Evolutionary conservation across 2,329 filamentous ascomycete genomes (phyloP).

Genomic region (Hypoxylon sp.): DNA sequence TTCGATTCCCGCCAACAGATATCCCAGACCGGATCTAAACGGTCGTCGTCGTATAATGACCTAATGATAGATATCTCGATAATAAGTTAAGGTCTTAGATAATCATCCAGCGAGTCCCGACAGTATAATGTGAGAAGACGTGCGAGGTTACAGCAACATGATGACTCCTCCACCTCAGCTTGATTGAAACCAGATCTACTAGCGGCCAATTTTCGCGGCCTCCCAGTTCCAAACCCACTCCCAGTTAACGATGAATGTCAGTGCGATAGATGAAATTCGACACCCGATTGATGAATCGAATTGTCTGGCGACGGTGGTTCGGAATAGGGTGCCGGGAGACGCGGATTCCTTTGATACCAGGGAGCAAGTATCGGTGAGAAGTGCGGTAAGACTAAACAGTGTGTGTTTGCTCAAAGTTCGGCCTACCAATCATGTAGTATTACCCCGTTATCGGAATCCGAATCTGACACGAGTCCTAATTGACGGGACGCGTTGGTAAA

Average conservation of each 20-base stretch:
- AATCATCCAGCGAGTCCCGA: constrained; percentile 33
- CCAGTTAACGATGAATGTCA: constrained; percentile 15
- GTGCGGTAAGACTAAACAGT: constrained; percentile 38
- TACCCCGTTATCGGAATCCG: constrained; percentile 31
- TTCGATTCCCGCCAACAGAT: constrained; percentile 12
- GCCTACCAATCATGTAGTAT: constrained; percentile 15
- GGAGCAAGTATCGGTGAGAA: constrained; percentile 42
- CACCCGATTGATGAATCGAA: constrained; percentile 24
- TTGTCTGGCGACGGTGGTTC: constrained; percentile 25
- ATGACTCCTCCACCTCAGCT: constrained; percentile 24
- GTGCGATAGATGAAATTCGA: constrained; percentile 16
- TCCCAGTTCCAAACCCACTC: constrained; percentile 6
- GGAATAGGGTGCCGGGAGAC: constrained; percentile 31
- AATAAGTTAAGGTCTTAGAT: constrained; percentile 3
- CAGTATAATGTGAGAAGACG: constrained; percentile 25
- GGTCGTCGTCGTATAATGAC: constrained; percentile 5
- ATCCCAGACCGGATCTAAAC: constrained; percentile 1
- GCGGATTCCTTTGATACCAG: constrained; percentile 15
- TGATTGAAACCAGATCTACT: constrained; percentile 35
- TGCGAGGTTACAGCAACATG: constrained; percentile 43
- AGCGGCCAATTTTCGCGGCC: constrained; percentile 2
- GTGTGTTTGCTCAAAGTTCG: constrained; percentile 31
- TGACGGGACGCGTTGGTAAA: constrained; percentile 11
- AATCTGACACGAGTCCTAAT: constrained; percentile 21
- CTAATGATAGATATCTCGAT: constrained; percentile 10